Base-by-base conservation (phyloP, 176 grass and related monocot species). In the Neostapfia colusana region DNA sequence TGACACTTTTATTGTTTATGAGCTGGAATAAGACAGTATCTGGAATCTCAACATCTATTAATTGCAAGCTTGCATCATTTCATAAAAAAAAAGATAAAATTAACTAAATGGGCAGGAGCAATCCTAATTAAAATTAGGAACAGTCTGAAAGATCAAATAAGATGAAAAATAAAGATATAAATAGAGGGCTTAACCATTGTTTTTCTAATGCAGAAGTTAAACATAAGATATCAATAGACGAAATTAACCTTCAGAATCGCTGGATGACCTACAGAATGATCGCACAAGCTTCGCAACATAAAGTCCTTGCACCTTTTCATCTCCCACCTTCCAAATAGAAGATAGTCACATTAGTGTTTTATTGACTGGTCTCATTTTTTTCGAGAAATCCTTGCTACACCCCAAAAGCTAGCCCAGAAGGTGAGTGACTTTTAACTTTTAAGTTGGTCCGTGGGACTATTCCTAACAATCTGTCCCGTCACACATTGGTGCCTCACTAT, bases 291-390 rank as follows among this genome's bases (percentile, higher is more conserved):
- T 94, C 2, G 85, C 85, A 36, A 92, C 80, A 86, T 98, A 92
- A 71, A 98, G 75, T 18, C 91, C 95, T 84, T 92, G 91, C 55
- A 98, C 79, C 85, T 94, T 98, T 44, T 94, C 95, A 87, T 94
- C 95, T n/a, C 85, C 89, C 84, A 77, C 89, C 89, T 98, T 66
- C 87, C 58, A 74, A 80, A 89, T 21, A 69, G 17, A 69, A 83
- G 28, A 31, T 31, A 62, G 6, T 39, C 40, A 64, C 34, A 9
- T 80, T 79, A 42, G n/a, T 25, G 59, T 79, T 79, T 6, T 40
- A 43, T 50, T 68, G 48, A 73, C 61, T 53, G 10, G 50, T 60
- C 10, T 39, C 24, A 58, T 27, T n/a, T n/a, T n/a, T n/a, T n/a
- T n/a, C n/a, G n/a, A n/a, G n/a, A n/a, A n/a, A n/a, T n/a, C n/a